Percentiles rank a stretch among this genome's conserved stretches.
Evolutionary conservation across 768 basidiomycete genomes (phyloP).

Genomic region (Leccinum arenicola): DNA sequence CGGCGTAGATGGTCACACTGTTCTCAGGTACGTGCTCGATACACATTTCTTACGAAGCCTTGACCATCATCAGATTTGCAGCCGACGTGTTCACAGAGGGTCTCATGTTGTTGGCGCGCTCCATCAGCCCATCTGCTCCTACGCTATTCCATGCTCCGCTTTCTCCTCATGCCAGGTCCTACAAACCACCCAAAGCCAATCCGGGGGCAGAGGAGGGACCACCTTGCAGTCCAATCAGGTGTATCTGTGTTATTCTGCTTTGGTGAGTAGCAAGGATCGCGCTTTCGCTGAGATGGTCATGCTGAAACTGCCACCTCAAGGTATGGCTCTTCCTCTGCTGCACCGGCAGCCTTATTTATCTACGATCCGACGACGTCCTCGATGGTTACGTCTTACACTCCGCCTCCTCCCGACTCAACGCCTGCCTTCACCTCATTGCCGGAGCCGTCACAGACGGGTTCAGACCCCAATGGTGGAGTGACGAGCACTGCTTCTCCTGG

Average conservation of each 20-base stretch:
- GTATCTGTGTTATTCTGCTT: slow-evolving; percentile 72
- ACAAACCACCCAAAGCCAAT: slow-evolving; percentile 49
- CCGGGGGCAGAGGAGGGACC: slow-evolving; percentile 54
- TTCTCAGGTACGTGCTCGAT: slow-evolving; percentile 54
- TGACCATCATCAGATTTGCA: slow-evolving; percentile 51
- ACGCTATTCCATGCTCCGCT: slow-evolving; percentile 90
- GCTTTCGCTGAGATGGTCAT: neutral
- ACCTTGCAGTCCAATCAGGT: slow-evolving; percentile 63
- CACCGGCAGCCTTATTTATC: slow-evolving; percentile 50
- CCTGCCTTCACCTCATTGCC: slow-evolving; percentile 35
- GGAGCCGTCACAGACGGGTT: slow-evolving; percentile 32
- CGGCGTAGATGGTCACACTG: slow-evolving; percentile 96
- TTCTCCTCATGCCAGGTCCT: slow-evolving; percentile 77
- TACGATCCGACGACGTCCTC: slow-evolving; percentile 41
- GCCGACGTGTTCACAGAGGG: slow-evolving; percentile 96
- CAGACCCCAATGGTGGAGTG: slow-evolving; percentile 7
- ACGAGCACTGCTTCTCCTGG: slow-evolving; percentile 9
- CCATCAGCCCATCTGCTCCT: slow-evolving; percentile 93
- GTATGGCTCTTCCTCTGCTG: slow-evolving; percentile 34
- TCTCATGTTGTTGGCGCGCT: slow-evolving; percentile 95
- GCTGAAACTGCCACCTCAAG: slow-evolving; percentile 25
- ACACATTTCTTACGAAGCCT: neutral
- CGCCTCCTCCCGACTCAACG: slow-evolving; percentile 31
- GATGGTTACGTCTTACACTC: slow-evolving; percentile 43
- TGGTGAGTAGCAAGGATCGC: slow-evolving; percentile 46